phyloP scores from a whole-genome alignment of 106 monocot genomes.

The Dendrobium officinale region DNA sequence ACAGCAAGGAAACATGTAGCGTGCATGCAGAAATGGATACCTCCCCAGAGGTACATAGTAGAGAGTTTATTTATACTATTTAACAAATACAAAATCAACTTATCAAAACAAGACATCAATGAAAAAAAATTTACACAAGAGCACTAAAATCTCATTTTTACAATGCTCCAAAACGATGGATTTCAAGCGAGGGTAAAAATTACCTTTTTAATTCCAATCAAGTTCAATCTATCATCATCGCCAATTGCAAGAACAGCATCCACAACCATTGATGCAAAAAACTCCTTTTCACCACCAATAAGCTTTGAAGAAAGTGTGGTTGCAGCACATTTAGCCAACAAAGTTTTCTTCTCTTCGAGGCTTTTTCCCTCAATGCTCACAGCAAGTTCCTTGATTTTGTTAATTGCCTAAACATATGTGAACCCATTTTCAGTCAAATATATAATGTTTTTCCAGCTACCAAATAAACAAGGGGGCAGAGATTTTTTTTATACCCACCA shows the following conservation, averaged over 20 bases:
- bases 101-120: not conserved
- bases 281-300: conserved; percentile 98
- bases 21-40: not conserved
- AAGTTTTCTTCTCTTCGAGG: conserved; percentile 85
- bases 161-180: not conserved
- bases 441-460: not conserved
- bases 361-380: conserved; percentile 97
- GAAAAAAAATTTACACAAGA: not conserved
- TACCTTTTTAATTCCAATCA: conserved; percentile 95
- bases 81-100: not conserved
- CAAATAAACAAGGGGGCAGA: not conserved
- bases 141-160: not conserved
- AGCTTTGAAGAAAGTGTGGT: conserved; percentile 96
- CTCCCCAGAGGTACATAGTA: not conserved
- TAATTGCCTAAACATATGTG: conserved; percentile 53
- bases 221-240: conserved; percentile 82
- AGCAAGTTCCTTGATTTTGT: conserved; percentile 80
- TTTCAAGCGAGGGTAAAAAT: not conserved
- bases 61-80: not conserved
- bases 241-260: conserved; percentile 95
- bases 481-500: conserved; percentile 35
- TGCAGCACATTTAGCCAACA: conserved; percentile 87
- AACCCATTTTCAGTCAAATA: not conserved
- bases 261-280: conserved; percentile 95
- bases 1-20: not conserved